Base-by-base conservation (phyloP, 176 grass and related monocot genomes). In the Lolium rigidum region DNA sequence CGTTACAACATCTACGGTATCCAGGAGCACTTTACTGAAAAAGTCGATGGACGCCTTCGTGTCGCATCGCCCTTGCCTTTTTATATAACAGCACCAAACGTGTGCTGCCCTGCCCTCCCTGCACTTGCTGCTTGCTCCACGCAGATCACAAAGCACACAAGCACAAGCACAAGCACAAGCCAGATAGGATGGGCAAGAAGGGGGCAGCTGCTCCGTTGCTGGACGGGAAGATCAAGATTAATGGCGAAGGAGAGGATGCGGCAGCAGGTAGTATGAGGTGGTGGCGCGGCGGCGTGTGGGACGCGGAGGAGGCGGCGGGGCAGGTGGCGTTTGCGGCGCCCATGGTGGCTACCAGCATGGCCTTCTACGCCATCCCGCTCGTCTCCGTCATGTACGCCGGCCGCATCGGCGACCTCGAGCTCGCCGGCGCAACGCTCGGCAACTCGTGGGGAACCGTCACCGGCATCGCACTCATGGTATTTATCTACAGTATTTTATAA, bases 311-410 rank as follows among this genome's bases (percentile, higher is more conserved):
- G 77, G 66, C 83, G n/a, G 63, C 22, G 59, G 46, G 20, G 79
- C 93, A 98, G 85, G 16, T 98, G 76, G 52, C 83, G 10, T 90
- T 98, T 51, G 93, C 95, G 47, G 74, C 90, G 77, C 93, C 93
- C 1, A 93, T 98, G 95, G 92, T 98, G 43, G 17, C 86, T 10
- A 98, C 91, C 12, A 95, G 83, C 91, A 88, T 93, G 87, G 87
- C 93, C 26, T 95, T 92, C 93, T 98, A 93, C 71, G 89, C 82
- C 76, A 87, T 95, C 89, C 85, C 93, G 31, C 93, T 98, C 71
- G 38, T 95, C 81, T 93, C 95, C 57, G 93, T 98, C 76, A 95
- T 98, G 95, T 95, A 89, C 87, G 93, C 95, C 77, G 91, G 95
- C 25, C 93, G 90, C 70, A 89, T 98, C 85, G 93, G 93, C 12